Conservation (phyloP, 345 rosid genomes). For the Citrus sinensis region DNA sequence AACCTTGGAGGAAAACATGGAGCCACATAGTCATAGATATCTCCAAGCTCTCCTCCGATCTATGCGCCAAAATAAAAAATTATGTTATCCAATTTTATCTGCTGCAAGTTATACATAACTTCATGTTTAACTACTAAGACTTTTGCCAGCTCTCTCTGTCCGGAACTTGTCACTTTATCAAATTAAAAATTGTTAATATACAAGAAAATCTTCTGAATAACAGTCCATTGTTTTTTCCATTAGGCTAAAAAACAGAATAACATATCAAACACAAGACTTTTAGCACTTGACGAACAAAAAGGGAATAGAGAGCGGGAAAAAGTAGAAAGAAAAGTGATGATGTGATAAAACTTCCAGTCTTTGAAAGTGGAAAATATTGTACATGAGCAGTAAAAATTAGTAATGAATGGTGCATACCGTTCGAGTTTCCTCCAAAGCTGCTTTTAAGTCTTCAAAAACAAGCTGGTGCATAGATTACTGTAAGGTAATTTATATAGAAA, state of each 20-base stretch:
- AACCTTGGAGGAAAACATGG: conserved; percentile 99
- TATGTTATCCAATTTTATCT: not conserved
- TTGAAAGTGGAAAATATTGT: not conserved
- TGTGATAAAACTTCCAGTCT: not conserved
- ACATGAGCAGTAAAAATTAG: conserved; percentile 1
- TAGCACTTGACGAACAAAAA: not conserved
- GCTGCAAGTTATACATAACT: not conserved
- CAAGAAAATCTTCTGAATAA: not conserved
- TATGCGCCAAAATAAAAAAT: conserved; percentile 30
- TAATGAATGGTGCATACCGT: conserved; percentile 42
- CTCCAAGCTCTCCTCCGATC: conserved; percentile 99
- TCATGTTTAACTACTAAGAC: not conserved
- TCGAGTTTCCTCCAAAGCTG: conserved; percentile 97
- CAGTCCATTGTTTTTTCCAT: not conserved
- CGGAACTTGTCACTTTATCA: not conserved
- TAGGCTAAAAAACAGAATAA: not conserved
- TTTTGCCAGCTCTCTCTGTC: not conserved
- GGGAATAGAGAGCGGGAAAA: not conserved
- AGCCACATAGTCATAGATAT: conserved; percentile 96
- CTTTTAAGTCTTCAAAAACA: conserved; percentile 84
- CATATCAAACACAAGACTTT: not conserved
- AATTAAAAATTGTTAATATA: not conserved
- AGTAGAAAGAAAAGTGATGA: not conserved
- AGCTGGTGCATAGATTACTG: conserved; percentile 49
- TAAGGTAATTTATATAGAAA: conserved; percentile 17